Base-by-base conservation (phyloP, 345 rosid genomes). In the Eucalyptus curtisii region DNA sequence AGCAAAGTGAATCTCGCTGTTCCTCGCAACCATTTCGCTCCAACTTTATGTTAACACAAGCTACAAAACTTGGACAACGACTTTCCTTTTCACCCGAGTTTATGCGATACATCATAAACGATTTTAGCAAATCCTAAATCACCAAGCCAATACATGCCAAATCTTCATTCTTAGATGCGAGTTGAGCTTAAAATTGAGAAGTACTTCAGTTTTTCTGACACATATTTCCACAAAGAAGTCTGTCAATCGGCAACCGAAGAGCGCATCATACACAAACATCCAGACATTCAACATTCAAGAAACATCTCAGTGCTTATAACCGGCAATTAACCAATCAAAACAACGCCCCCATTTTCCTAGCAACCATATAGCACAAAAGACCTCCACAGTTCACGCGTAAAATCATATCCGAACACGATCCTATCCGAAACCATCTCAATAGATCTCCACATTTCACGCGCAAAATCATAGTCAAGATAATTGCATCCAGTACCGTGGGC, bases 401-500 rank as follows among this genome's bases (percentile, higher is more conserved):
- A 40, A 71, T 71, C 7, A 71, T 19, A 71, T 45, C 22, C 82
- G 4, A 71, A 20, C 45, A 37, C 2, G 45, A 71, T 14, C 22
- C 42, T 19, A 37, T 37, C 82, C 30, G 27, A 53, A 85, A 59
- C 10, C 0, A 64, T 16, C 31, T 33, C 48, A 3, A 52, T 0
- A 52, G 55, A 52, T 52, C 24, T 52, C 55, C 55, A 19, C 55
- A 52, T 52, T 52, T 52, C 24, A 52, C 55, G 55, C 55, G 24
- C 17, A 7, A 19, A 52, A 52, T 7, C 57, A 19, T 52, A 52
- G 57, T 52, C 57, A 17, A 85, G 49, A 85, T 64, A 4, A 14
- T 20, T 40, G 20, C 27, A 17, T 49, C 45, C 64, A 50, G n/a
- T 90, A 95, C 98, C 20, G 95, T 94, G 20, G 96, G 96, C 68